Percentiles rank a stretch among this genome's conserved stretches.
Conservation (phyloP, 352 stramenopile species). For the Elongisporangium undulatum region DNA sequence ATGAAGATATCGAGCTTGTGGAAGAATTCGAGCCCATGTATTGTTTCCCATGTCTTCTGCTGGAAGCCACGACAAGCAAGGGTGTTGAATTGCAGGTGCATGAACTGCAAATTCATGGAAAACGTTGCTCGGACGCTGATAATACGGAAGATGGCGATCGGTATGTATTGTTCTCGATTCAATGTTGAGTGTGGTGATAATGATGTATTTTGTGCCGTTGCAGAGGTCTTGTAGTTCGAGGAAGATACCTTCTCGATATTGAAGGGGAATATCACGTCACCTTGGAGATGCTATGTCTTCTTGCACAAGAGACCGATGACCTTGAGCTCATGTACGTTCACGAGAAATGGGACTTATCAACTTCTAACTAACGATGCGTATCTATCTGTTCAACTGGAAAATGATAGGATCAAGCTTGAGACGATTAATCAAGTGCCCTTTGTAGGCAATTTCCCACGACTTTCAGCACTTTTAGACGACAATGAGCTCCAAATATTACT, state of each 20-base stretch:
- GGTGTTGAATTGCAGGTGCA: constrained; percentile 51
- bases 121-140: constrained; percentile 8
- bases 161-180: constrained; percentile 15
- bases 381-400: too few species aligned
- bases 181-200: not conserved
- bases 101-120: constrained; percentile 53
- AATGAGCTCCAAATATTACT: constrained; percentile 58
- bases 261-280: constrained; percentile 27
- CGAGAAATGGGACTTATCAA: not conserved
- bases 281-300: constrained; percentile 25
- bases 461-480: constrained; percentile 56
- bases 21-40: constrained; percentile 22
- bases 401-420: constrained; percentile 69
- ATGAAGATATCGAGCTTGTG: constrained; percentile 16
- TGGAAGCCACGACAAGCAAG: constrained; percentile 64
- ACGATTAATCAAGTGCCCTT: constrained; percentile 40
- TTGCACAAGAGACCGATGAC: constrained; percentile 61
- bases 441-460: constrained; percentile 56
- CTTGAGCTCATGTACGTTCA: constrained; percentile 69
- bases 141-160: constrained; percentile 33
- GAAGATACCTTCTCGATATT: constrained; percentile 3
- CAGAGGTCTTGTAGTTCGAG: constrained; percentile 53
- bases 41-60: constrained; percentile 30
- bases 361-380: too few species aligned
- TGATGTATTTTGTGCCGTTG: constrained; percentile 4